Percentiles rank a stretch among this genome's conserved stretches.
Evolutionary conservation across 2,329 filamentous ascomycete species (phyloP).

Genomic region (Coniochaeta sp.): DNA sequence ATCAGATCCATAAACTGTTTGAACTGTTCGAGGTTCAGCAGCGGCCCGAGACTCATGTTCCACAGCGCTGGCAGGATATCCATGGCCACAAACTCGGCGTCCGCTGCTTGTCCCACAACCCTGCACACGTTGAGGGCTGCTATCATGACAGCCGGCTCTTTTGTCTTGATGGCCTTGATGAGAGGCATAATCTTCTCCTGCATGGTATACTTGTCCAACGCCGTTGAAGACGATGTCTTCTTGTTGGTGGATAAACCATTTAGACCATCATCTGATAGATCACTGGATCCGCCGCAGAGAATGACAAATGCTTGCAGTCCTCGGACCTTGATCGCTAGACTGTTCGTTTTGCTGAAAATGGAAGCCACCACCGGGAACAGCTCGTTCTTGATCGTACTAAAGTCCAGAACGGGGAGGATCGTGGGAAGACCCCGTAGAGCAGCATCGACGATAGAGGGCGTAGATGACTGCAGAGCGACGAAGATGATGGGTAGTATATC

Average conservation of each 20-base stretch:
- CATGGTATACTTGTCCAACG: slow-evolving; percentile 95
- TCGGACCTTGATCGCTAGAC: slow-evolving; percentile 88
- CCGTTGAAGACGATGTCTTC: slow-evolving; percentile 62
- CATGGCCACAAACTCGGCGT: slow-evolving; percentile 85
- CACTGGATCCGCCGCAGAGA: slow-evolving; percentile 70
- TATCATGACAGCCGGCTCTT: slow-evolving; percentile 96
- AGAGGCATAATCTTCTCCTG: slow-evolving; percentile 95
- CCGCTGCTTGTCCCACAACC: slow-evolving; percentile 74
- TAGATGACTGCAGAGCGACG: slow-evolving; percentile 78
- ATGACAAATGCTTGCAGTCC: slow-evolving; percentile 86
- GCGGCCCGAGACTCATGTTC: slow-evolving; percentile 83
- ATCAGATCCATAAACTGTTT: slow-evolving; percentile 86
- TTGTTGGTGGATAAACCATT: slow-evolving; percentile 59
- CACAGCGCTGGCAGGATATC: slow-evolving; percentile 87
- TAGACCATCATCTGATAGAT: slow-evolving; percentile 58
- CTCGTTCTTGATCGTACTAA: slow-evolving; percentile 94
- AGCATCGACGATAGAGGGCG: slow-evolving; percentile 82
- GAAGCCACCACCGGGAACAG: slow-evolving; percentile 85
- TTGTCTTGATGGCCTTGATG: slow-evolving; percentile 90
- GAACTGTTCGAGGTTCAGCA: slow-evolving; percentile 84
- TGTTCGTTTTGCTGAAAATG: slow-evolving; percentile 90
- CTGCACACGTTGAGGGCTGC: slow-evolving; percentile 78
- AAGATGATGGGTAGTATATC: slow-evolving; percentile 84
- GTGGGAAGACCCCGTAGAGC: slow-evolving; percentile 71
- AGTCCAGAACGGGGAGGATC: slow-evolving; percentile 85